Evolutionary conservation across 495 filamentous ascomycete species (phyloP).

Genomic region (Tuber indicum): DNA sequence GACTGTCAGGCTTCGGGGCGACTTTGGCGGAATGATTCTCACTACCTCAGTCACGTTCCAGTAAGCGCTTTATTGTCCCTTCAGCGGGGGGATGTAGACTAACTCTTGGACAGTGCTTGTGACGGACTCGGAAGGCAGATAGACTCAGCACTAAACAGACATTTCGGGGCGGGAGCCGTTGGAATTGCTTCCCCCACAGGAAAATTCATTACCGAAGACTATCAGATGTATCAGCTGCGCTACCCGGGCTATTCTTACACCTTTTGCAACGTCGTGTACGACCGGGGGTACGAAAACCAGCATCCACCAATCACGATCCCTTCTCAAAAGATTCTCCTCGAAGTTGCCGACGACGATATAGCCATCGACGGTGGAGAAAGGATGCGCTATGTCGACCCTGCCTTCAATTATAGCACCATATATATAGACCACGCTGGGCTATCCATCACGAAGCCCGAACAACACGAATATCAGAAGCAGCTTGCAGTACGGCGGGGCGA

Average conservation of each 20-base stretch:
- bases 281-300: slow-evolving; percentile 20
- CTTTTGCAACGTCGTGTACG: slow-evolving; percentile 32
- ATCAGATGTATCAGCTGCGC: slow-evolving; percentile 30
- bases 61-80: slow-evolving; percentile 9
- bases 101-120: slow-evolving; percentile 15
- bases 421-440: slow-evolving; percentile 30
- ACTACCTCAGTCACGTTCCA: slow-evolving; percentile 31
- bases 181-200: slow-evolving; percentile 29
- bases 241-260: slow-evolving; percentile 24
- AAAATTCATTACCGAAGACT: slow-evolving; percentile 30
- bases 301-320: slow-evolving; percentile 22
- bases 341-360: slow-evolving; percentile 20
- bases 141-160: slow-evolving; percentile 23
- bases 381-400: slow-evolving; percentile 29
- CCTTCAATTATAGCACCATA: slow-evolving; percentile 18
- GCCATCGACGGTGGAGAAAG: slow-evolving; percentile 2
- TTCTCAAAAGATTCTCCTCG: slow-evolving; percentile 26
- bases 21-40: slow-evolving; percentile 25
- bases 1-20: slow-evolving; percentile 27
- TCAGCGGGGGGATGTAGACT: slow-evolving; percentile 5
- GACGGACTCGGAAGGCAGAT: slow-evolving; percentile 31
- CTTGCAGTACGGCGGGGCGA: slow-evolving; percentile 25
- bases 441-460: slow-evolving; percentile 7
- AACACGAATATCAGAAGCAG: slow-evolving; percentile 13
- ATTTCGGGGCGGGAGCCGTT: slow-evolving; percentile 31